Evolutionary conservation across 352 stramenopile genomes (phyloP).

Genomic region (Phytophthora pistaciae): DNA sequence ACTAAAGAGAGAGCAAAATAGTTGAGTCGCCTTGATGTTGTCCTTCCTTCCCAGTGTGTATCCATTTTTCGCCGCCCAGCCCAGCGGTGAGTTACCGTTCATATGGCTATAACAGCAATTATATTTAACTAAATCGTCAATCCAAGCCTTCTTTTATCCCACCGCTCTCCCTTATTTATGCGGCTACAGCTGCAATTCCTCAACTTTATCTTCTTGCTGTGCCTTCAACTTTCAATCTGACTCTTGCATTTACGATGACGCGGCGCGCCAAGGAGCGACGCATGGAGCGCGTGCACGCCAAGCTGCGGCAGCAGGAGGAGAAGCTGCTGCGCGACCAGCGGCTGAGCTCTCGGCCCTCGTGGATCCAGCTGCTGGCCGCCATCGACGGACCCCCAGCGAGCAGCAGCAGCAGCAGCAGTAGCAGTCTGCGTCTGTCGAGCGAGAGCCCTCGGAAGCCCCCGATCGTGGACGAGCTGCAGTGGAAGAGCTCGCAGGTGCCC

Average conservation of each 20-base stretch:
- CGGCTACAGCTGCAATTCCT: slow-evolving; percentile 7
- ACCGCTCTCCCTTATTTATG: slow-evolving; percentile 5
- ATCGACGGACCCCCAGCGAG: slow-evolving; percentile 53
- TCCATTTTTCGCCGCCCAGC: too few relatives aligned
- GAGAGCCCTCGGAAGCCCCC: slow-evolving; percentile 23
- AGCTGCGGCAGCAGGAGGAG: slow-evolving; percentile 57
- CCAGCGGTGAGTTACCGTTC: too few relatives aligned
- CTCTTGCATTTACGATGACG: slow-evolving; percentile 56
- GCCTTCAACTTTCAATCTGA: slow-evolving; percentile 38
- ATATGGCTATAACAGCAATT: too few relatives aligned
- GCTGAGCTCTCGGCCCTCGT: slow-evolving; percentile 57
- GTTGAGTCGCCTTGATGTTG: too few relatives aligned
- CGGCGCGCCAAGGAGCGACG: slow-evolving; percentile 80
- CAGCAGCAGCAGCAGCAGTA: slow-evolving; percentile 18
- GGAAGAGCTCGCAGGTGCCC: slow-evolving; percentile 80
- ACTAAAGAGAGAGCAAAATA: not conserved
- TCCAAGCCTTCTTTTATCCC: not conserved
- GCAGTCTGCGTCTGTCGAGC: slow-evolving; percentile 24
- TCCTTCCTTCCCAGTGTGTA: too few relatives aligned
- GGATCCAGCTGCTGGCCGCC: slow-evolving; percentile 62
- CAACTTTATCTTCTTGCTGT: slow-evolving; percentile 23
- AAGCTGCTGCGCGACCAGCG: slow-evolving; percentile 43
- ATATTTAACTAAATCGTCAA: not conserved
- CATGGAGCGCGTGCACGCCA: slow-evolving; percentile 66
- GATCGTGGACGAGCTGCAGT: slow-evolving; percentile 73